Percentiles rank a stretch among this genome's conserved stretches.
phyloP scores from a whole-genome alignment of 2,329 filamentous ascomycete genomes.

The Apiospora aurea region DNA sequence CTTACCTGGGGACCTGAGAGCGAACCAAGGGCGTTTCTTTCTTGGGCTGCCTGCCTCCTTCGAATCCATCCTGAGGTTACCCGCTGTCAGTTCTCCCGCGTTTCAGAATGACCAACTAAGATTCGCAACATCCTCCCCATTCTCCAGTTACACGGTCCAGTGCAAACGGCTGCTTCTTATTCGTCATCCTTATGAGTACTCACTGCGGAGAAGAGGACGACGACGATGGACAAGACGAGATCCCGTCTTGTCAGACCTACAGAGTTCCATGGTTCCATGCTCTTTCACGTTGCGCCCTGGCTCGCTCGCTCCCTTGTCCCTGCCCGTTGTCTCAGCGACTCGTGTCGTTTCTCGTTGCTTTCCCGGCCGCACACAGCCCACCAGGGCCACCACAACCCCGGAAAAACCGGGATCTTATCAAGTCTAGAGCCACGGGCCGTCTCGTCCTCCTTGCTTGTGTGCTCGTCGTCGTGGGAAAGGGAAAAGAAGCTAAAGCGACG shows the following conservation, averaged over 20 bases:
- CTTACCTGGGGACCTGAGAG: not conserved
- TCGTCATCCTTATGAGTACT: not conserved
- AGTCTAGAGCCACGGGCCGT: not conserved
- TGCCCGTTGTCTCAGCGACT: not conserved
- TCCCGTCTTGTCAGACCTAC: slow-evolving; percentile 17
- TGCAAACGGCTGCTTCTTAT: not conserved
- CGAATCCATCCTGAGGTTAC: not conserved
- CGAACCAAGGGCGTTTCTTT: not conserved
- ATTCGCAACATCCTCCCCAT: not conserved
- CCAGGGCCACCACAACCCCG: not conserved
- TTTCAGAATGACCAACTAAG: not conserved
- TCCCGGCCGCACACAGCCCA: not conserved
- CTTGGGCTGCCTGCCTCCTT: not conserved
- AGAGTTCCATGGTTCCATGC: not conserved
- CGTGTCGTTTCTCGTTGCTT: slow-evolving; percentile 8
- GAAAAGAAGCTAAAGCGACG: not conserved
- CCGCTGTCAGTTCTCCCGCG: not conserved
- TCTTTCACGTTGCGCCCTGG: not conserved
- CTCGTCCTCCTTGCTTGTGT: not conserved
- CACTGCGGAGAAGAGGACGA: not conserved
- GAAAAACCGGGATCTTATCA: slow-evolving; percentile 4
- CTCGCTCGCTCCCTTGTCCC: not conserved
- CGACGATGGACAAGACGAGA: not conserved
- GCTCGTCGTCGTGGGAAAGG: not conserved
- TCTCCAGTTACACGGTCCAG: not conserved